Percentiles rank a stretch among this genome's conserved stretches.
Evolutionary conservation across 768 basidiomycete genomes (phyloP).

Genomic region (Rhodocollybia butyracea): DNA sequence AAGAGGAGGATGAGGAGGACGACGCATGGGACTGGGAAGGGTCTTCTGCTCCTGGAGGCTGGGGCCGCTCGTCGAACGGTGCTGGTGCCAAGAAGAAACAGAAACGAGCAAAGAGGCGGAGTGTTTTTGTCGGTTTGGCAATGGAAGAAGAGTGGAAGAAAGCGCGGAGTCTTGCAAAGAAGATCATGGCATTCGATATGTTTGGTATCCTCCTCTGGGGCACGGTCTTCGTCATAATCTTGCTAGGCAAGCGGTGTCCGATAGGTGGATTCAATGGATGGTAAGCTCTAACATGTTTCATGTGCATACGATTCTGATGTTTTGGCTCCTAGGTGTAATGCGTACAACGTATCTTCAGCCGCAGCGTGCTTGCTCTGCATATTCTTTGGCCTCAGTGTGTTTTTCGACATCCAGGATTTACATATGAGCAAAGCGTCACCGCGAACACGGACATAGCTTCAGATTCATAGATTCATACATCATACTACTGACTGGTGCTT

Average conservation of each 20-base stretch:
- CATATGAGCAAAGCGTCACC: conserved; percentile 59
- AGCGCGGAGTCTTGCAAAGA: conserved; percentile 53
- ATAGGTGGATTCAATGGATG: conserved; percentile 61
- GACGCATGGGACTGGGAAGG: conserved; percentile 15
- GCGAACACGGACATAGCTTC: conserved; percentile 45
- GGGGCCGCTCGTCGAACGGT: conserved; percentile 24
- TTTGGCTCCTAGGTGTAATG: conserved; percentile 55
- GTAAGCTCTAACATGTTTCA: conserved; percentile 32
- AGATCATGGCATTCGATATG: conserved; percentile 48
- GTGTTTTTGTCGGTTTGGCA: conserved; percentile 56
- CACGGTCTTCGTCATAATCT: conserved; percentile 53
- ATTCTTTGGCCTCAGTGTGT: conserved; percentile 51
- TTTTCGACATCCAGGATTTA: conserved; percentile 67
- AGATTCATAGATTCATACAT: too few species aligned
- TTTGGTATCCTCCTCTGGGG: conserved; percentile 51
- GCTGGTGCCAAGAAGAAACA: conserved; percentile 23
- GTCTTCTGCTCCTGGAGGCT: conserved; percentile 31
- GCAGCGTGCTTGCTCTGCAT: conserved; percentile 56
- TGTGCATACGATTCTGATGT: not conserved
- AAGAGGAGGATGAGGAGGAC: conserved; percentile 34
- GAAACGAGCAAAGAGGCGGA: conserved; percentile 35
- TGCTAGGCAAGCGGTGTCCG: conserved; percentile 63
- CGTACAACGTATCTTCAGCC: conserved; percentile 66
- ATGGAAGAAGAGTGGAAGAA: conserved; percentile 62
- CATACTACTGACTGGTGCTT: not conserved